phyloP scores from a whole-genome alignment of 768 basidiomycete species.

The Suillus sp. region DNA sequence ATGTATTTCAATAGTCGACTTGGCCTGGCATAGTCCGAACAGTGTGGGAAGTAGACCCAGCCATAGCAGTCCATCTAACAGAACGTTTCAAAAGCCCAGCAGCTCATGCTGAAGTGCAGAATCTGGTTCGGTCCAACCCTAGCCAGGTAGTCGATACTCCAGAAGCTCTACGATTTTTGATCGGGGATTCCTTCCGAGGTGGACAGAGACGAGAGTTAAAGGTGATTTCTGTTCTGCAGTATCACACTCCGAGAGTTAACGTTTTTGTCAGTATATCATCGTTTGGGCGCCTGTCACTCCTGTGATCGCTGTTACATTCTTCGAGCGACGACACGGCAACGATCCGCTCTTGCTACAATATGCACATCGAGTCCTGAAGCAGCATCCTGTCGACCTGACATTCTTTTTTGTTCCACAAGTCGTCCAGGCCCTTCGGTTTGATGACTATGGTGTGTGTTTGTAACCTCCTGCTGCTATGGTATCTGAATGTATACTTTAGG shows the following conservation, averaged over 20 bases:
- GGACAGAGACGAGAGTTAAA: conserved; percentile 69
- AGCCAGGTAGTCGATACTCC: conserved; percentile 69
- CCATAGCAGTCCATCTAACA: conserved; percentile 78
- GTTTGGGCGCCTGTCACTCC: conserved; percentile 91
- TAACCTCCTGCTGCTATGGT: background rate
- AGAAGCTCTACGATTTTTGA: conserved; percentile 78
- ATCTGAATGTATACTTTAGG: conserved; percentile 45
- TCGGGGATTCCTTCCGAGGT: conserved; percentile 70
- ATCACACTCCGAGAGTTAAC: background rate
- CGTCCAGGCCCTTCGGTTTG: conserved; percentile 92
- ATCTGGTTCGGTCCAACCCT: conserved; percentile 74
- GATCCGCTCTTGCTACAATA: conserved; percentile 92
- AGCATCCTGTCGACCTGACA: conserved; percentile 91
- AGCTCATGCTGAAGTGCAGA: conserved; percentile 72
- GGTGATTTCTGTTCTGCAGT: conserved; percentile 41
- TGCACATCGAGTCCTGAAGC: conserved; percentile 91
- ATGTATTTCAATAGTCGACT: conserved; percentile 41
- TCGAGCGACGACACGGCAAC: conserved; percentile 81
- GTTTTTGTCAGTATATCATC: conserved; percentile 67
- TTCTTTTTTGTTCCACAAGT: conserved; percentile 99
- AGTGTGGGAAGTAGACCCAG: conserved; percentile 82
- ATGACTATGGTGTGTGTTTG: conserved; percentile 69
- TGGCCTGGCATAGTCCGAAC: conserved; percentile 73
- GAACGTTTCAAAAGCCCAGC: conserved; percentile 80
- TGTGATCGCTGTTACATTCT: conserved; percentile 77